Base-by-base conservation (phyloP, 2,329 filamentous ascomycete species). In the Alternaria ventricosa region DNA sequence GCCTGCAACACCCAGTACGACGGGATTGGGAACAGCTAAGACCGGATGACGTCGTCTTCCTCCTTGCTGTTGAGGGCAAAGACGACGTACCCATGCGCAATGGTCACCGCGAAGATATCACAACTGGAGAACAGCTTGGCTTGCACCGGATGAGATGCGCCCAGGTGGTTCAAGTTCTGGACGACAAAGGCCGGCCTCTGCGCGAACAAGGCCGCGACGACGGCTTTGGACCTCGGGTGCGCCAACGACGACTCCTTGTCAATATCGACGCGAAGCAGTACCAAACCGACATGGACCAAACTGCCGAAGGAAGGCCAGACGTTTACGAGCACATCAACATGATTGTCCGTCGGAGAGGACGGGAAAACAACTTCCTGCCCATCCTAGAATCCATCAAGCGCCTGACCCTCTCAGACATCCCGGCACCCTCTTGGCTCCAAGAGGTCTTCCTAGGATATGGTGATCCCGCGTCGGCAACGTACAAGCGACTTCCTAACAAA, bases 391-490 rank as follows among this genome's bases (percentile, higher is more conserved):
- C 94, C 1, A 96, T 99, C 75, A 92, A 91, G 75, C 92, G 89
- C 67, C 86, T 99, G 28, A 91, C 93, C 2, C 84, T 97, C 33
- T 94, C 94, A 1, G 92, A 97, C 71, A 90, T 95, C 20, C 92
- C 92, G 7, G 85, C 98, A 57, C 94, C 96, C 13, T 88, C 90
- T 3, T 99, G 96, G 96, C 85, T 99, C 46, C 93, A 97, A 74
- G 96, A 98, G 70, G 95, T 98, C 10, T 99, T 98, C 79, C 84
- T 99, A n/a, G 96, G 96, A 4, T 98, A 97, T 78, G 96, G 96
- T 50, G 94, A 99, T 79, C 95, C 96, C 61, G 88, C 93, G 28
- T 90, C 92, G 62, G 96, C 96, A 33, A 92, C 89, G 22, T 97
- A 97, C 82, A 93, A 92, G 67, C 90, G 93, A 55, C 82, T 99